These are phyloP conservation scores for Nothophytophthora sp. DNA, from an alignment of 352 stramenopile genomes.

Conservation along the genomic window DNA sequence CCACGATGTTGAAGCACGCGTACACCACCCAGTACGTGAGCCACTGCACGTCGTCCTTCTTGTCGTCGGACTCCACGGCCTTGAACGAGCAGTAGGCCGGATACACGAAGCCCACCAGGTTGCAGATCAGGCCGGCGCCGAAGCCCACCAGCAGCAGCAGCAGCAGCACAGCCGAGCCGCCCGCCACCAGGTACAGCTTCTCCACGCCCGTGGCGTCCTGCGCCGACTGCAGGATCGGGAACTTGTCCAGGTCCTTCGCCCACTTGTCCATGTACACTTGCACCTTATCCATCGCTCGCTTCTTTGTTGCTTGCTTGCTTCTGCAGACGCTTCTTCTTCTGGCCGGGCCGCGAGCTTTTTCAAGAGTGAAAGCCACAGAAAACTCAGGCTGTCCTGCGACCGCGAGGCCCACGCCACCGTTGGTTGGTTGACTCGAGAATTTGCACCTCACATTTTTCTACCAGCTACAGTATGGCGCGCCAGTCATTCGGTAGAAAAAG, in stretches of 20 bases:
- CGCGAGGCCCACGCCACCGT: background rate
- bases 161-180: slow-evolving; percentile 60
- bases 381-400: background rate
- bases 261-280: slow-evolving; percentile 87
- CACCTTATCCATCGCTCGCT: slow-evolving; percentile 69
- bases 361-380: slow-evolving; percentile 1
- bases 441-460: background rate
- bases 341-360: slow-evolving; percentile 21
- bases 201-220: slow-evolving; percentile 85
- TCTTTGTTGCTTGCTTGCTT: slow-evolving; percentile 3
- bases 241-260: slow-evolving; percentile 86
- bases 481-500: too few relatives aligned
- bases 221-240: slow-evolving; percentile 71
- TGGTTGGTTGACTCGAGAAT: slow-evolving; percentile 5
- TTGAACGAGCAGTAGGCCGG: slow-evolving; percentile 86
- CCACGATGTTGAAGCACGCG: slow-evolving; percentile 96
- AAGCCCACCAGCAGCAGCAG: slow-evolving; percentile 85
- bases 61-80: slow-evolving; percentile 74
- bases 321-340: too few relatives aligned
- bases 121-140: slow-evolving; percentile 85
- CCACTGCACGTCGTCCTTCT: slow-evolving; percentile 89
- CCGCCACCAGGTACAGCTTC: slow-evolving; percentile 87
- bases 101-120: slow-evolving; percentile 84
- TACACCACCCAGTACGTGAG: slow-evolving; percentile 99
- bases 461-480: too few relatives aligned